Evolutionary conservation across 2,329 filamentous ascomycete species (phyloP).

Genomic region (Alternaria brassicicola): DNA sequence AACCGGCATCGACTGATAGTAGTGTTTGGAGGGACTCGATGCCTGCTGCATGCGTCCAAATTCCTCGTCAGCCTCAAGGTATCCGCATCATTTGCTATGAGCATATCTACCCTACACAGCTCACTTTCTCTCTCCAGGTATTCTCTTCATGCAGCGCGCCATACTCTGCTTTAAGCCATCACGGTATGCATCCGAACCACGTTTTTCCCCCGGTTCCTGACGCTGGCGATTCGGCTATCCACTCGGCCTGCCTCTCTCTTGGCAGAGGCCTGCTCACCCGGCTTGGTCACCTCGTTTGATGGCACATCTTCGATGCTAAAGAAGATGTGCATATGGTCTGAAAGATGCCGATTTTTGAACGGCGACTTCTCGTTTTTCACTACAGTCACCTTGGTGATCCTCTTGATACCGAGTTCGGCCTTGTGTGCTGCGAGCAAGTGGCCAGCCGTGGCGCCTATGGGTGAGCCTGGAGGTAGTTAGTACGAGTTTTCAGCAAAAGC

Average conservation of each 20-base stretch:
- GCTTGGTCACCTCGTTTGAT: neutral
- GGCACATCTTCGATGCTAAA: slow-evolving; percentile 24
- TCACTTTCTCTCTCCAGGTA: neutral
- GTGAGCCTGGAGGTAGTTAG: slow-evolving; percentile 18
- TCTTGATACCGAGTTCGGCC: slow-evolving; percentile 24
- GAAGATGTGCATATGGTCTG: slow-evolving; percentile 17
- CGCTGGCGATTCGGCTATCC: neutral
- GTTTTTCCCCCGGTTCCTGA: neutral
- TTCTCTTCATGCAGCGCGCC: neutral
- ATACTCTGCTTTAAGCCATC: neutral
- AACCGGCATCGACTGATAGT: no score
- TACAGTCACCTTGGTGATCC: slow-evolving; percentile 18
- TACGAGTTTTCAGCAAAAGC: neutral
- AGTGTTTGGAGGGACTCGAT: no score
- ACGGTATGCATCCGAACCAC: neutral
- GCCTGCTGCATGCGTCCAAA: no score
- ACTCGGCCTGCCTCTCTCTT: neutral
- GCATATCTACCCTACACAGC: neutral
- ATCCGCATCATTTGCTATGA: neutral
- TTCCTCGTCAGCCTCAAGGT: no score
- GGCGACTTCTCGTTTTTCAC: slow-evolving; percentile 6
- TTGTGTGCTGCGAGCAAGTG: slow-evolving; percentile 25
- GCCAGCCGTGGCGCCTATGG: slow-evolving; percentile 25
- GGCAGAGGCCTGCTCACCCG: neutral
- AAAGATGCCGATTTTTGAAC: neutral